Conservation (phyloP, 257 asterid genomes). For the Rhazya stricta region DNA sequence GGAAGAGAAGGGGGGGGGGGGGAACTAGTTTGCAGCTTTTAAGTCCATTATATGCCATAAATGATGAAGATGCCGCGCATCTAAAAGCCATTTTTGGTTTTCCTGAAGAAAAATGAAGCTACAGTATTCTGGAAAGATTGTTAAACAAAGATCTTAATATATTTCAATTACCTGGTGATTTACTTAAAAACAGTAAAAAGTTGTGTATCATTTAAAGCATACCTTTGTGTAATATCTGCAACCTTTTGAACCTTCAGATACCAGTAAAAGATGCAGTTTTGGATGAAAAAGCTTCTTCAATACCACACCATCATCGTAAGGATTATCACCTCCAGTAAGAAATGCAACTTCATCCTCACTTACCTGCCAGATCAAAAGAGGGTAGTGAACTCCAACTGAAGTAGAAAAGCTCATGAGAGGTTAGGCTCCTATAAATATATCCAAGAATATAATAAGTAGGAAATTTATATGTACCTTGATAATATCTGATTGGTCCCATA, state of each 20-base stretch:
- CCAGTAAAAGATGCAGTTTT: constrained; percentile 61
- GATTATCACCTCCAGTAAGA: constrained; percentile 66
- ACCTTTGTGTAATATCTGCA: constrained; percentile 95
- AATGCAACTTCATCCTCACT: constrained; percentile 85
- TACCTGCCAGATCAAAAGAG: constrained; percentile 43
- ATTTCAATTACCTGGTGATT: background rate
- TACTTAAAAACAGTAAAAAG: background rate
- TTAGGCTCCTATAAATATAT: background rate
- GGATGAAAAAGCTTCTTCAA: constrained; percentile 76
- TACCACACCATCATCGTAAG: constrained; percentile 65
- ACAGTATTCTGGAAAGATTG: background rate
- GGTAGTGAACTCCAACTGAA: background rate
- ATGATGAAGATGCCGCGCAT: background rate
- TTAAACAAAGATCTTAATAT: background rate
- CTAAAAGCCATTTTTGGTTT: background rate
- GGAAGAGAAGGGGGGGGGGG: too few relatives aligned
- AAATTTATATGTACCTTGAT: constrained; percentile 65
- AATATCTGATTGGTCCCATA: constrained; percentile 83
- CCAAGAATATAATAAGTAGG: background rate
- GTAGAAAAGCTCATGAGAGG: background rate
- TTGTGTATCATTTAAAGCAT: background rate
- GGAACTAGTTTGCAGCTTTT: background rate
- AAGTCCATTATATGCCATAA: background rate
- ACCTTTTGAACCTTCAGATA: constrained; percentile 77
- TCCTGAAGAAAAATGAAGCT: background rate